Conservation (phyloP, 495 filamentous ascomycete genomes). For the Articulospora tetracladia region DNA sequence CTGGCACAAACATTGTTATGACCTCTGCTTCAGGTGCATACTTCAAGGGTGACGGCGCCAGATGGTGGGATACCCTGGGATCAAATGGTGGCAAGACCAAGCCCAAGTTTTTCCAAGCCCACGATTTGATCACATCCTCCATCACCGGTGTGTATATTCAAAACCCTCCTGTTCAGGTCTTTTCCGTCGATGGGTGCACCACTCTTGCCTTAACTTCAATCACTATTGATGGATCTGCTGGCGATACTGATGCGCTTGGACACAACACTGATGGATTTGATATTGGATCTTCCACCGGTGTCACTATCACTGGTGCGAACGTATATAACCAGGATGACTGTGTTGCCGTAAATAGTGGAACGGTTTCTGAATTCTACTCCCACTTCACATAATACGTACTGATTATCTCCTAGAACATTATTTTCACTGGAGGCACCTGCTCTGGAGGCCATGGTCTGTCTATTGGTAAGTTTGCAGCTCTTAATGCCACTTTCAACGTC, state of each 20-base stretch:
- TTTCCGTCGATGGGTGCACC: background rate
- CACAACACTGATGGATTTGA: constrained; percentile 1
- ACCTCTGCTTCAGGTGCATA: constrained; percentile 37
- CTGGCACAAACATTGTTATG: constrained; percentile 43
- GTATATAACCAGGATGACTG: constrained; percentile 60
- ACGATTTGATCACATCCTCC: constrained; percentile 26
- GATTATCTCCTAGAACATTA: constrained; percentile 37
- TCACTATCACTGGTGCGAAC: constrained; percentile 49
- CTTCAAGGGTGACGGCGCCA: constrained; percentile 42
- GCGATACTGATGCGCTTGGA: background rate
- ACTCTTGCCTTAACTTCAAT: background rate
- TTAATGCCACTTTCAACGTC: background rate
- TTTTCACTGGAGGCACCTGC: constrained; percentile 45
- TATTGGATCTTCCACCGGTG: constrained; percentile 26
- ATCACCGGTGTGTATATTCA: constrained; percentile 2
- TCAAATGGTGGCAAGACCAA: constrained; percentile 49
- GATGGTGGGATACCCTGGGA: constrained; percentile 49
- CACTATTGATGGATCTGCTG: constrained; percentile 3
- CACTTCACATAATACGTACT: constrained; percentile 13
- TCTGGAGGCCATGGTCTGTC: constrained; percentile 61
- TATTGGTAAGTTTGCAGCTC: constrained; percentile 30
- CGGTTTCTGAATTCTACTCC: background rate
- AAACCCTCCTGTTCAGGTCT: constrained; percentile 3
- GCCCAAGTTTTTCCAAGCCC: constrained; percentile 51
- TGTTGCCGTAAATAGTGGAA: constrained; percentile 38